phyloP scores from a whole-genome alignment of 106 monocot species.

The Apostasia ramifera region DNA sequence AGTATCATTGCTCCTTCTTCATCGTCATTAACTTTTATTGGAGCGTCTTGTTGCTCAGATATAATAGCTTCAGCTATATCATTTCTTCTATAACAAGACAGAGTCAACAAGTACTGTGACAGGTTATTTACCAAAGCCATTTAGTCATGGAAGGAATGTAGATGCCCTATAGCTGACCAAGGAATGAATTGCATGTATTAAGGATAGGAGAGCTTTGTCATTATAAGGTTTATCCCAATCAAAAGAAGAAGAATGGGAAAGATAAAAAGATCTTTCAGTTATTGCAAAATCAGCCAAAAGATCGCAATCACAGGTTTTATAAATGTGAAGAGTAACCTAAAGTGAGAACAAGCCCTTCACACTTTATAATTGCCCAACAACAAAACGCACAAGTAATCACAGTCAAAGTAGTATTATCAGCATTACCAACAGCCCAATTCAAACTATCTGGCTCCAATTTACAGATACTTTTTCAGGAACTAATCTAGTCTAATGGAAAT shows the following conservation, averaged over 20 bases:
- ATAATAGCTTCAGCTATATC: conserved; percentile 64
- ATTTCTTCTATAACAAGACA: conserved; percentile 40
- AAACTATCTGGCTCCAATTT: too few relatives aligned
- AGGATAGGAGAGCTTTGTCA: neutral
- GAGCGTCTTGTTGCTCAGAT: conserved; percentile 35
- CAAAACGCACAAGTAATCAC: too few relatives aligned
- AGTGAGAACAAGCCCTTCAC: too few relatives aligned
- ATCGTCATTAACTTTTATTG: conserved; percentile 28
- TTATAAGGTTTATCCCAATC: neutral
- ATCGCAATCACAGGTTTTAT: too few relatives aligned
- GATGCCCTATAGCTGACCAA: neutral
- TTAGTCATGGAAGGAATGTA: neutral
- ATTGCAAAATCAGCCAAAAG: neutral
- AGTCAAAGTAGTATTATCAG: too few relatives aligned
- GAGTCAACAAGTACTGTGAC: conserved; percentile 1
- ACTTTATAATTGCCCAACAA: too few relatives aligned
- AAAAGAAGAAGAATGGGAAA: neutral
- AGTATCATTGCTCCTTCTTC: conserved; percentile 77
- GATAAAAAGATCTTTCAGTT: neutral
- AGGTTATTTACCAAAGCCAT: neutral
- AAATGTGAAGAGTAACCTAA: too few relatives aligned
- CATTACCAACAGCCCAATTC: too few relatives aligned
- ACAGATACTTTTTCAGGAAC: too few relatives aligned
- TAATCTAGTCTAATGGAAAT: too few relatives aligned
- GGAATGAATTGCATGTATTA: neutral